Evolutionary conservation across 1,284 basidiomycete genomes (phyloP).

Genomic region (Puccinia triticina): DNA sequence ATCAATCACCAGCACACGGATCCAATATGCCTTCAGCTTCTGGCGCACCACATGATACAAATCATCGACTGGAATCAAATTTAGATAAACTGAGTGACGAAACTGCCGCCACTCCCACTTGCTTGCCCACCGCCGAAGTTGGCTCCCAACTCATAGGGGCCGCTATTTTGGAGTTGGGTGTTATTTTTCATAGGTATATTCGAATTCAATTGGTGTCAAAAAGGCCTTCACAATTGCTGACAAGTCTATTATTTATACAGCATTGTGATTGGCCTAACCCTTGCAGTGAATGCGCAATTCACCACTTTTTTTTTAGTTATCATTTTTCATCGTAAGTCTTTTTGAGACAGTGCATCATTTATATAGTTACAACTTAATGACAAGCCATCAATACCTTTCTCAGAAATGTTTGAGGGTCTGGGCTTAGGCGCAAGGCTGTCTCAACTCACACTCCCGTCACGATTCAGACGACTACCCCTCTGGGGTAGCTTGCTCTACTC

Average conservation of each 20-base stretch:
- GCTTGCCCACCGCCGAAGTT: constrained; percentile 61
- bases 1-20: not conserved
- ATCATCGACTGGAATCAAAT: not conserved
- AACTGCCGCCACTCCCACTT: constrained; percentile 30
- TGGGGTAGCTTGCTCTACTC: constrained; percentile 33
- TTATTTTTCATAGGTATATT: constrained; percentile 72
- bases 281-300: constrained; percentile 81
- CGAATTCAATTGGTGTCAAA: not conserved
- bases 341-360: not conserved
- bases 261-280: constrained; percentile 86
- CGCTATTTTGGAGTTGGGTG: constrained; percentile 85
- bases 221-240: not conserved
- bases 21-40: not conserved
- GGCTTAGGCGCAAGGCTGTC: constrained; percentile 44
- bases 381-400: not conserved
- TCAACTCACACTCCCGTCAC: constrained; percentile 29
- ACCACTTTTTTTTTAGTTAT: constrained; percentile 84
- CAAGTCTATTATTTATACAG: constrained; percentile 53
- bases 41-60: not conserved
- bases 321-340: constrained; percentile 65
- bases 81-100: constrained; percentile 14
- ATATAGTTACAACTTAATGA: not conserved
- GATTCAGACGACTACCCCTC: not conserved
- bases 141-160: constrained; percentile 81
- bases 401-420: constrained; percentile 50